Conservation (phyloP, 345 rosid species). For the Mercurialis annua region DNA sequence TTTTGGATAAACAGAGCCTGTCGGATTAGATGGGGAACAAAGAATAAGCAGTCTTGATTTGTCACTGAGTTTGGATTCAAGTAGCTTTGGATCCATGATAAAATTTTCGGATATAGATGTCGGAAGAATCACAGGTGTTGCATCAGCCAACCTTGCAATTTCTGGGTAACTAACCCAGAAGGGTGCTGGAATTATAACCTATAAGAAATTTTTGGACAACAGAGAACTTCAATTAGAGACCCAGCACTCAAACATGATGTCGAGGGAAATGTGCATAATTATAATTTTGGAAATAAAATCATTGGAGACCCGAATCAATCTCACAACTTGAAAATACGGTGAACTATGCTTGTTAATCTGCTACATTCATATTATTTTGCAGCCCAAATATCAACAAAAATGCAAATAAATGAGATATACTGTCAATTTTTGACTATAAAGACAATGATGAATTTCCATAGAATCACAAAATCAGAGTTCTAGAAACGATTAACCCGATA, state of each 20-base stretch:
- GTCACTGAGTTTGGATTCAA: constrained; percentile 65
- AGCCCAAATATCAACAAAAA: neutral
- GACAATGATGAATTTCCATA: neutral
- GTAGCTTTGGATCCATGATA: constrained; percentile 77
- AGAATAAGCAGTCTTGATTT: constrained; percentile 87
- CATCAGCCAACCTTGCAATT: constrained; percentile 91
- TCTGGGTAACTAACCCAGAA: constrained; percentile 98
- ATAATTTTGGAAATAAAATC: too few relatives aligned
- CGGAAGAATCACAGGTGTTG: constrained; percentile 86
- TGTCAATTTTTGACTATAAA: neutral
- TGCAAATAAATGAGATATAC: neutral
- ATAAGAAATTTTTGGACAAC: neutral
- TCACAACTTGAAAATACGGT: neutral
- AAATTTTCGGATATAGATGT: constrained; percentile 78
- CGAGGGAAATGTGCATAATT: too few relatives aligned
- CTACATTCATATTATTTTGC: neutral
- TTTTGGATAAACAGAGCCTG: constrained; percentile 96
- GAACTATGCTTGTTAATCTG: neutral
- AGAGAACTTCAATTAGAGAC: constrained; percentile 4
- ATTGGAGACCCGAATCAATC: neutral
- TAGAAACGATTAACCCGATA: neutral
- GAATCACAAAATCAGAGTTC: neutral
- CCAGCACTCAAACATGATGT: neutral
- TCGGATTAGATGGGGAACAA: constrained; percentile 96
- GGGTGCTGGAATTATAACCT: constrained; percentile 98